Percentiles rank a stretch among this genome's conserved stretches.
Conservation (phyloP, 1,284 basidiomycete species). For the Moesziomyces antarcticus region DNA sequence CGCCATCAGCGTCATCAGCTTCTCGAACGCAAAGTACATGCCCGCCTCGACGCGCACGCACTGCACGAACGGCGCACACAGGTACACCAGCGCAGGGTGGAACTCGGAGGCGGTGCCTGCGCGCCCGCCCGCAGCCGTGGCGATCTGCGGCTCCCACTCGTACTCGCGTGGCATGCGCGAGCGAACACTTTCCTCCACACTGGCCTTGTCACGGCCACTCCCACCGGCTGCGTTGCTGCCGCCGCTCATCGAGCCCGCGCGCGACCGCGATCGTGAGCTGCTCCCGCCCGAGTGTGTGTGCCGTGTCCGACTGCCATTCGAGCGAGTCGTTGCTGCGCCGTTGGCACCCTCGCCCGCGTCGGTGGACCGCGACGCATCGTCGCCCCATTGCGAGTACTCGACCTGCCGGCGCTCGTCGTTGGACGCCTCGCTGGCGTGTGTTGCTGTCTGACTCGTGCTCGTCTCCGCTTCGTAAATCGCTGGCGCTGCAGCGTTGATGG, state of each 20-base stretch:
- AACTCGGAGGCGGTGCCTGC: constrained; percentile 42
- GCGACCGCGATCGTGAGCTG: constrained; percentile 31
- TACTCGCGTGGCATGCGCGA: constrained; percentile 55
- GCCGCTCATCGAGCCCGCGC: constrained; percentile 35
- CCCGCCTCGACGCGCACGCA: constrained; percentile 67
- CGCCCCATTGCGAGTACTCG: constrained; percentile 3
- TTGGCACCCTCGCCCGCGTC: constrained; percentile 7
- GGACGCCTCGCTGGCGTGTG: no score
- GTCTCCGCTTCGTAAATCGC: constrained; percentile 3
- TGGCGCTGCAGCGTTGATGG: neutral
- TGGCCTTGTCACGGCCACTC: neutral
- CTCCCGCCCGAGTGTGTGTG: constrained; percentile 23
- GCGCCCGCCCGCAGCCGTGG: constrained; percentile 2
- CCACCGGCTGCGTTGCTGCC: constrained; percentile 2
- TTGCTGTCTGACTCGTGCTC: constrained; percentile 9
- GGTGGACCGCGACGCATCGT: constrained; percentile 25
- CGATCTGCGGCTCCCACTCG: constrained; percentile 51
- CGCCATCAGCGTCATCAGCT: constrained; percentile 62
- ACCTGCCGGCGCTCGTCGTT: neutral
- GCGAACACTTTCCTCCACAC: constrained; percentile 27
- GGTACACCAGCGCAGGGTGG: constrained; percentile 64
- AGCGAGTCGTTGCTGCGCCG: constrained; percentile 1
- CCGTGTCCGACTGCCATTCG: constrained; percentile 3
- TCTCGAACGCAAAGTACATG: constrained; percentile 68
- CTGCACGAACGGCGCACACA: constrained; percentile 66